Evolutionary conservation across 2,329 filamentous ascomycete species (phyloP).

Genomic region (Calonectria montana): DNA sequence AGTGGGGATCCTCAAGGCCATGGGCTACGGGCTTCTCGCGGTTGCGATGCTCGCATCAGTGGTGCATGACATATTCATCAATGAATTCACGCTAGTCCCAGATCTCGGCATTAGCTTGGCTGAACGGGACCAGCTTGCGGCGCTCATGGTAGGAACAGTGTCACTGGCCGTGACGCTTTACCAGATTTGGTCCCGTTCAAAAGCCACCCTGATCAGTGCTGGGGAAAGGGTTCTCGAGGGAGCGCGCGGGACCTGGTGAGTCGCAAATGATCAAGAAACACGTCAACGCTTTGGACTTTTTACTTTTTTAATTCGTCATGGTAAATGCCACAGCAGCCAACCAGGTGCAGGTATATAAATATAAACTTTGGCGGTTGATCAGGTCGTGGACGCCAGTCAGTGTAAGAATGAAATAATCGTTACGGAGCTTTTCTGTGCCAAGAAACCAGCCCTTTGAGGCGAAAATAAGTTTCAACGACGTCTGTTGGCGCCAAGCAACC

Average conservation of each 20-base stretch:
- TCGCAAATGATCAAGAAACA: neutral
- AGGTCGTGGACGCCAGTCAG: too few relatives aligned
- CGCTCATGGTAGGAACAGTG: constrained; percentile 9
- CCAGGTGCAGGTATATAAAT: too few relatives aligned
- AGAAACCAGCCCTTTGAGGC: neutral
- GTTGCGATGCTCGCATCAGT: neutral
- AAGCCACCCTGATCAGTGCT: neutral
- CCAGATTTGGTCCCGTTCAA: neutral
- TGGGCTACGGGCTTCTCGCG: neutral
- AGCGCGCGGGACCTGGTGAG: neutral
- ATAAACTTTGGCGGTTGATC: too few relatives aligned
- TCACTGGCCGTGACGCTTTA: constrained; percentile 2
- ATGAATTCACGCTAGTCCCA: neutral
- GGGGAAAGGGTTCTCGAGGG: neutral
- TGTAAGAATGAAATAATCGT: neutral
- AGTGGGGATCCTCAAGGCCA: neutral
- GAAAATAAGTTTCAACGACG: neutral
- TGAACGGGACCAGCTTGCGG: constrained; percentile 21
- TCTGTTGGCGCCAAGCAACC: neutral
- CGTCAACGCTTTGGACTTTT: neutral
- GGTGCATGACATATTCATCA: neutral
- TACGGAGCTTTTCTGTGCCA: neutral
- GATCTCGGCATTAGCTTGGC: constrained; percentile 16
- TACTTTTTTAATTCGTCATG: too few relatives aligned
- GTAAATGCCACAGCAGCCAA: too few relatives aligned